A percentile compares a stretch with the other conserved stretches of the same genome.
Evolutionary conservation across 2,329 filamentous ascomycete species (phyloP).

Genomic region (Aspergillus costaricaensis): DNA sequence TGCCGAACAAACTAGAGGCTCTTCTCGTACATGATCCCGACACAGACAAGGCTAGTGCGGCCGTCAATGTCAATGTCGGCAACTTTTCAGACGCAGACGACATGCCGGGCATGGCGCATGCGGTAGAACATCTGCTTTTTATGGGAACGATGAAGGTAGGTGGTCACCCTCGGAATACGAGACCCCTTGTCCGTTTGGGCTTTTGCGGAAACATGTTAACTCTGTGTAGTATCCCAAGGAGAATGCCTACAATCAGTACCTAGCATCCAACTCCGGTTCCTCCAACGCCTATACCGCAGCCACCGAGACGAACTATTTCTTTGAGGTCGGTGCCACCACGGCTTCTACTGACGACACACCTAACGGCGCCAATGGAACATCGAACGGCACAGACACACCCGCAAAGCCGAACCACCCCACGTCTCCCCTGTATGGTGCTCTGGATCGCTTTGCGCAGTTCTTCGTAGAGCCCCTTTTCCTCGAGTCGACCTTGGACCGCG

Average conservation of each 20-base stretch:
- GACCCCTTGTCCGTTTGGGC: background rate
- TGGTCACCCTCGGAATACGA: background rate
- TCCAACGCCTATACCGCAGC: slow-evolving; percentile 94
- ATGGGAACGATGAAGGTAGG: slow-evolving; percentile 94
- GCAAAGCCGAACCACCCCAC: slow-evolving; percentile 24
- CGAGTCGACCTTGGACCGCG: slow-evolving; percentile 79
- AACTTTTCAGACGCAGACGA: slow-evolving; percentile 90
- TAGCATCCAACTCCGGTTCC: slow-evolving; percentile 83
- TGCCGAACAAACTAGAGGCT: slow-evolving; percentile 85
- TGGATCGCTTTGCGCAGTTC: slow-evolving; percentile 92
- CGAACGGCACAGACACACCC: slow-evolving; percentile 25
- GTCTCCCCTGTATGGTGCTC: slow-evolving; percentile 72
- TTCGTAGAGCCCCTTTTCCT: slow-evolving; percentile 88
- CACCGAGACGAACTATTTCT: slow-evolving; percentile 97
- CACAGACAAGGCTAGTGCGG: slow-evolving; percentile 94
- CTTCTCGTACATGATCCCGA: slow-evolving; percentile 90
- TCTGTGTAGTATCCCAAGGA: slow-evolving; percentile 74
- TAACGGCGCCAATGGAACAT: slow-evolving; percentile 28
- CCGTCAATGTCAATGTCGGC: slow-evolving; percentile 93
- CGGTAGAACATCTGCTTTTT: slow-evolving; percentile 93
- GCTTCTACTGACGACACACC: slow-evolving; percentile 40
- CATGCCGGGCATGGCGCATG: slow-evolving; percentile 94
- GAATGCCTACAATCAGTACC: slow-evolving; percentile 93
- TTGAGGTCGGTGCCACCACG: slow-evolving; percentile 84
- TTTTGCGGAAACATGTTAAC: background rate